phyloP scores from a whole-genome alignment of 2,329 filamentous ascomycete genomes.

The Juglanconis oblonga region DNA sequence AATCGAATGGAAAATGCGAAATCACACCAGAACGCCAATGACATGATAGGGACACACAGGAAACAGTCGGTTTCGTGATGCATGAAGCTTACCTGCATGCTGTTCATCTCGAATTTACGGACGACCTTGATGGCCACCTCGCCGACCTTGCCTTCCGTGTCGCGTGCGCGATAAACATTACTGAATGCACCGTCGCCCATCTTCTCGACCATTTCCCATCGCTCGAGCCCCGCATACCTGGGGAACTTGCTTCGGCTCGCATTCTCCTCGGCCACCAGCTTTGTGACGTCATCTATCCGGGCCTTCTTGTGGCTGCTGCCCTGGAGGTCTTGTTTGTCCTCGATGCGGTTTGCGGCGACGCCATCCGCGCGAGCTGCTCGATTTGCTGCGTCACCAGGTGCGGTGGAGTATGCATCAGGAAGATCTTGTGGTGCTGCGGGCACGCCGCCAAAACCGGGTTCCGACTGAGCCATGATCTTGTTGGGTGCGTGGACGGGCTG shows the following conservation, averaged over 20 bases:
- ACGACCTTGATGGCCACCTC: slow-evolving; percentile 98
- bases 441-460: slow-evolving; percentile 36
- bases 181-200: slow-evolving; percentile 99
- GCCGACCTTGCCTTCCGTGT: slow-evolving; percentile 65
- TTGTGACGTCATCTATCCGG: slow-evolving; percentile 65
- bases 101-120: slow-evolving; percentile 98
- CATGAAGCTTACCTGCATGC: slow-evolving; percentile 79
- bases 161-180: slow-evolving; percentile 90
- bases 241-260: slow-evolving; percentile 83
- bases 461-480: slow-evolving; percentile 51
- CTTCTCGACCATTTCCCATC: slow-evolving; percentile 87
- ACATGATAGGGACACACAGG: slow-evolving; percentile 26
- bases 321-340: slow-evolving; percentile 55
- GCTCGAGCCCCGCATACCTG: slow-evolving; percentile 76
- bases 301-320: slow-evolving; percentile 36
- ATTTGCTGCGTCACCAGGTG: slow-evolving; percentile 58
- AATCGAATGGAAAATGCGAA: slow-evolving; percentile 20
- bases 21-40: slow-evolving; percentile 23
- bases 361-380: slow-evolving; percentile 66
- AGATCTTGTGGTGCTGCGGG: slow-evolving; percentile 18
- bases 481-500: slow-evolving; percentile 52
- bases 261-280: slow-evolving; percentile 88
- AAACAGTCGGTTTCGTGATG: slow-evolving; percentile 16
- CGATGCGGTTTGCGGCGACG: slow-evolving; percentile 60
- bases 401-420: slow-evolving; percentile 60